A percentile compares a stretch with the other conserved stretches of the same genome.
Evolutionary conservation across 2,329 filamentous ascomycete genomes (phyloP).

Genomic region (Grosmannia penicillata): DNA sequence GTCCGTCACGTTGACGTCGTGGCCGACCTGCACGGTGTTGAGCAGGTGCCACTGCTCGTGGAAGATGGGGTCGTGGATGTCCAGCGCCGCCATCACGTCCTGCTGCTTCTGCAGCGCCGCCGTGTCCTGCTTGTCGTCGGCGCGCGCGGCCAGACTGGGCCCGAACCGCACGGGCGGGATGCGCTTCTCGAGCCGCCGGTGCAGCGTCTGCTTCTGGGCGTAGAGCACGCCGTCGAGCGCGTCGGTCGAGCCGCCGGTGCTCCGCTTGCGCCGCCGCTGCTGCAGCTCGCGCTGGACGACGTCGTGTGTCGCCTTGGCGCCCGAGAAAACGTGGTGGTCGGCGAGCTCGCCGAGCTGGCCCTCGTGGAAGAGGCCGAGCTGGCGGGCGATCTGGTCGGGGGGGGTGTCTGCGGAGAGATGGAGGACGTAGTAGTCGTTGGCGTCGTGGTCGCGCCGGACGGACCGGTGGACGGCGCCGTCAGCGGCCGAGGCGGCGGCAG

Average conservation of each 20-base stretch:
- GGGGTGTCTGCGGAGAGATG: conserved; percentile 55
- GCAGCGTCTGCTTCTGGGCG: conserved; percentile 55
- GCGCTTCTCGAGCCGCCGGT: conserved; percentile 38
- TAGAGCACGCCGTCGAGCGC: conserved; percentile 61
- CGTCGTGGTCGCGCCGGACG: conserved; percentile 55
- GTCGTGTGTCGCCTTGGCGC: conserved; percentile 47
- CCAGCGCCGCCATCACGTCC: conserved; percentile 48
- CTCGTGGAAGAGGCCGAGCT: conserved; percentile 65
- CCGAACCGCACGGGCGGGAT: conserved; percentile 17
- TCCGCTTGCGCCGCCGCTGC: conserved; percentile 42
- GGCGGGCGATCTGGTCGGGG: conserved; percentile 54
- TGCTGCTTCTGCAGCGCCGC: conserved; percentile 42
- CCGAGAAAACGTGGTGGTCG: conserved; percentile 74
- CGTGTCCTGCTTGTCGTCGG: conserved; percentile 14
- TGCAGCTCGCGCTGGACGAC: conserved; percentile 39
- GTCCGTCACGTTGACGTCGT: conserved; percentile 93
- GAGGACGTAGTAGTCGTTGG: conserved; percentile 85
- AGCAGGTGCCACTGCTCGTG: conserved; percentile 89
- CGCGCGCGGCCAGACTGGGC: neutral
- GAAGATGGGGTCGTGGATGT: conserved; percentile 82
- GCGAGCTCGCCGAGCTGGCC: conserved; percentile 64
- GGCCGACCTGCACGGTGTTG: conserved; percentile 65
- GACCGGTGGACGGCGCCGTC: conserved; percentile 25
- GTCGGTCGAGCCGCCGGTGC: conserved; percentile 19
- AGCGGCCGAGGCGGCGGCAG: conserved; percentile 26